phyloP scores from a whole-genome alignment of 768 basidiomycete genomes.

The Mycena amicta region DNA sequence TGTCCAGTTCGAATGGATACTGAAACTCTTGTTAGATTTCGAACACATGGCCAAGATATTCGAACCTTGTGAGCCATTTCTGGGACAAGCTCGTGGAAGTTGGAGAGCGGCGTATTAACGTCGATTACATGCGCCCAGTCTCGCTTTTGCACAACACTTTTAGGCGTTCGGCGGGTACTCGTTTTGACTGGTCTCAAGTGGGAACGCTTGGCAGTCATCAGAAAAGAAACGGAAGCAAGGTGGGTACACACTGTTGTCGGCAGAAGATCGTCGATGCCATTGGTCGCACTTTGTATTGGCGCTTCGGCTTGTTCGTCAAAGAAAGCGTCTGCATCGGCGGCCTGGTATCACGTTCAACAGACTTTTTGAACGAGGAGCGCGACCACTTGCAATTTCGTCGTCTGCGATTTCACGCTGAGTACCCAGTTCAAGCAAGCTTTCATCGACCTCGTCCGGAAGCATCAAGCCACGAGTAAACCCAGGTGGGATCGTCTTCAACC shows the following conservation, averaged over 20 bases:
- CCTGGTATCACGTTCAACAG: slow-evolving; percentile 1
- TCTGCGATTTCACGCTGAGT: slow-evolving; percentile 6
- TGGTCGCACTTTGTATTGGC: slow-evolving; percentile 20
- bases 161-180: slow-evolving; percentile 37
- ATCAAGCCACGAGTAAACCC: slow-evolving; percentile 82
- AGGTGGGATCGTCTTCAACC: slow-evolving; percentile 72
- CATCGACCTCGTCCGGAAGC: slow-evolving; percentile 62
- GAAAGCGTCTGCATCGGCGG: slow-evolving; percentile 15
- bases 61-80: slow-evolving; percentile 92
- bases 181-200: slow-evolving; percentile 58
- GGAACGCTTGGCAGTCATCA: slow-evolving; percentile 44
- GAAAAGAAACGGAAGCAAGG: background rate
- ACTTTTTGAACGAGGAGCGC: background rate
- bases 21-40: no score
- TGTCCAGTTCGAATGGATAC: slow-evolving; percentile 99
- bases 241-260: slow-evolving; percentile 50
- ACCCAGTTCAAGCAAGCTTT: slow-evolving; percentile 40
- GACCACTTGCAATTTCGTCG: slow-evolving; percentile 15
- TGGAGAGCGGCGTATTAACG: slow-evolving; percentile 84
- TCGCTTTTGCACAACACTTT: slow-evolving; percentile 68
- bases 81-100: slow-evolving; percentile 91
- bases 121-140: slow-evolving; percentile 99
- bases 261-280: slow-evolving; percentile 79
- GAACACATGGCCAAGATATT: no score
- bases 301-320: slow-evolving; percentile 21